Evolutionary conservation across 768 basidiomycete genomes (phyloP).

Genomic region (Holtermanniella nyarrowii): DNA sequence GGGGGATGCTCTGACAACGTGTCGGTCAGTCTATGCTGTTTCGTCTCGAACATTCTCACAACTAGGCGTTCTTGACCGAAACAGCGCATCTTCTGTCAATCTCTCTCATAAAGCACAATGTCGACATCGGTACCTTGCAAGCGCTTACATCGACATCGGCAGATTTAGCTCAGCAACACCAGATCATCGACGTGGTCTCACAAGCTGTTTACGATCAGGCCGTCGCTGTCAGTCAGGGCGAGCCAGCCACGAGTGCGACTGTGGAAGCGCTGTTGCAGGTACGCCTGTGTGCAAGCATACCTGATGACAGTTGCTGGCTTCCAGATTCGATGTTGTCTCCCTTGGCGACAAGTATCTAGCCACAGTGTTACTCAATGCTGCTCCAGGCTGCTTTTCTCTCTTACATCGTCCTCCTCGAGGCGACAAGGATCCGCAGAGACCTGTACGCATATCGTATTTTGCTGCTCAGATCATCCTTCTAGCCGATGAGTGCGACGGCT

Average conservation of each 20-base stretch:
- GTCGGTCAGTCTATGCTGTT: no score
- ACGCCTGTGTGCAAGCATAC: not conserved
- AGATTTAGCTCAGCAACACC: no score
- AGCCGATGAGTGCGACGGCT: constrained; percentile 4
- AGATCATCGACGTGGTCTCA: no score
- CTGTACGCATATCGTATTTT: not conserved
- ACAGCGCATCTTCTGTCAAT: no score
- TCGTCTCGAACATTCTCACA: no score
- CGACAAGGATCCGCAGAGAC: constrained; percentile 4
- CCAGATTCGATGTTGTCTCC: not conserved
- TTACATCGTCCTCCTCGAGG: constrained; percentile 7
- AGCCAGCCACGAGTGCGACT: constrained; percentile 9
- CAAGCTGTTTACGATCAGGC: constrained; percentile 15
- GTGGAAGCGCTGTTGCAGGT: constrained; percentile 14
- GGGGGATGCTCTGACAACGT: no score
- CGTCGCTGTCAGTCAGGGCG: constrained; percentile 12
- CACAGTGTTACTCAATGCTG: no score
- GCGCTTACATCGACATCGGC: no score
- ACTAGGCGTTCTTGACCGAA: no score
- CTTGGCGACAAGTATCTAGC: no score
- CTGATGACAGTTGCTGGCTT: not conserved
- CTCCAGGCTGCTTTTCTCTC: constrained; percentile 14
- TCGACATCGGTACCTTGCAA: no score
- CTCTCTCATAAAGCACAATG: no score
- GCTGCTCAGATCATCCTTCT: constrained; percentile 13